These are phyloP conservation scores for Oldenlandia corymbosa DNA, from an alignment of 257 asterid species.

Conservation along the genomic window DNA sequence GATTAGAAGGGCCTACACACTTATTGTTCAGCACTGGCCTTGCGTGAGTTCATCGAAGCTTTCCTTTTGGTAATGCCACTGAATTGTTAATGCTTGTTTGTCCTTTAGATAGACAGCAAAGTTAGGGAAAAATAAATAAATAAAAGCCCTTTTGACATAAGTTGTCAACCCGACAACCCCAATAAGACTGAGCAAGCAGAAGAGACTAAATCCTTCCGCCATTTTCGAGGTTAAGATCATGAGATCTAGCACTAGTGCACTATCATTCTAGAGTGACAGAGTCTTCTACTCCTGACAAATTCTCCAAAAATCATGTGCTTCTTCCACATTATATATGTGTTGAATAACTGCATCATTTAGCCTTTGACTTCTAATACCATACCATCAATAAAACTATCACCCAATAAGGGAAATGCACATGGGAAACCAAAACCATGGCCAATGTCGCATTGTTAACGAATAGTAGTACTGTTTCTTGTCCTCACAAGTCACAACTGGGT, in stretches of 20 bases:
- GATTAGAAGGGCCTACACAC: too few species aligned
- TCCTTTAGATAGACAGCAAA: neutral
- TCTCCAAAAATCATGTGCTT: constrained; percentile 26
- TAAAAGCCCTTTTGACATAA: too few species aligned
- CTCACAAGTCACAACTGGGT: too few species aligned
- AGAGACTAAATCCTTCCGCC: neutral
- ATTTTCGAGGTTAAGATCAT: constrained; percentile 2
- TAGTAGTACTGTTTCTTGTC: too few species aligned
- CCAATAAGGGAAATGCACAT: constrained; percentile 1
- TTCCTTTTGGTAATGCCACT: neutral
- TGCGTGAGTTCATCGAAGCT: neutral
- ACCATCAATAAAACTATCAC: neutral
- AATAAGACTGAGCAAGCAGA: neutral
- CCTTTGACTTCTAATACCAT: constrained; percentile 21
- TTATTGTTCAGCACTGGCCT: too few species aligned
- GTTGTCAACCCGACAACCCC: too few species aligned
- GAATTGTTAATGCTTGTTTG: constrained; percentile 3
- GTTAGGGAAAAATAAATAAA: too few species aligned
- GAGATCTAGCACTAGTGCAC: constrained; percentile 1
- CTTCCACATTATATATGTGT: constrained; percentile 5
- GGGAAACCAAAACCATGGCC: constrained; percentile 2
- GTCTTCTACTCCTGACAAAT: constrained; percentile 21
- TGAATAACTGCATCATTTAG: constrained; percentile 6
- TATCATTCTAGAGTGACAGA: constrained; percentile 1
- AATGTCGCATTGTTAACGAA: too few species aligned